Evolutionary conservation across 2,329 filamentous ascomycete species (phyloP).

Genomic region (Clarireedia homoeocarpa): DNA sequence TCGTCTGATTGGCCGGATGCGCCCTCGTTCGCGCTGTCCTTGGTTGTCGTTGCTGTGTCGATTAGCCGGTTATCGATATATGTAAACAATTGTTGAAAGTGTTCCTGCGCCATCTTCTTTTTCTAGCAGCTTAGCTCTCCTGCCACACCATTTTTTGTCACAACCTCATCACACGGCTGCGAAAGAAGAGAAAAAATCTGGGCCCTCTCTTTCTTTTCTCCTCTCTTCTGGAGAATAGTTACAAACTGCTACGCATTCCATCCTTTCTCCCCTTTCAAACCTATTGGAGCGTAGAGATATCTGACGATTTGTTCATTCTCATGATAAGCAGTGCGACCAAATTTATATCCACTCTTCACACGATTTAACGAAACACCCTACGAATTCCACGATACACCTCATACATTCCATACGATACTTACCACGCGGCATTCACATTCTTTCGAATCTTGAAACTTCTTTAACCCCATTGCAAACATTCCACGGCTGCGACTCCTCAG

Average conservation of each 20-base stretch:
- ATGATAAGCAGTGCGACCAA: conserved; percentile 5
- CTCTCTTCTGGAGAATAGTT: background rate
- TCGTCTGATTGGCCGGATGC: background rate
- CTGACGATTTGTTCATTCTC: conserved; percentile 3
- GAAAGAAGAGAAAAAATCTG: background rate
- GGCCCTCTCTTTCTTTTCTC: background rate
- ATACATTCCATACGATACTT: background rate
- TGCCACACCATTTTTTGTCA: conserved; percentile 5
- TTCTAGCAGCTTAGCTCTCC: conserved; percentile 1
- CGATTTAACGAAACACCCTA: background rate
- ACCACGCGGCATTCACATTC: conserved; percentile 14
- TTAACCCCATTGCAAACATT: conserved; percentile 20
- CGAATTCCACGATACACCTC: background rate
- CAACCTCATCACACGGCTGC: background rate
- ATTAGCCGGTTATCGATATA: background rate
- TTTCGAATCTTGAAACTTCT: conserved; percentile 12
- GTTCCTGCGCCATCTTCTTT: conserved; percentile 8
- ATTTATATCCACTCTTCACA: conserved; percentile 5
- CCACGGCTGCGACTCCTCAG: conserved; percentile 27
- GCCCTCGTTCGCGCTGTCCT: background rate
- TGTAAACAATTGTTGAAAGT: conserved; percentile 5
- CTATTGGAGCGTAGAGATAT: conserved; percentile 2
- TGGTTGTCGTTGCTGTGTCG: background rate
- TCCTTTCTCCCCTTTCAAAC: background rate
- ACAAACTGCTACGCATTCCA: conserved; percentile 2